Evolutionary conservation across 1,139 yeast species (phyloP), one percentile per base, ranked within the genome.

Genomic region (Geotrichum reessii): DNA sequence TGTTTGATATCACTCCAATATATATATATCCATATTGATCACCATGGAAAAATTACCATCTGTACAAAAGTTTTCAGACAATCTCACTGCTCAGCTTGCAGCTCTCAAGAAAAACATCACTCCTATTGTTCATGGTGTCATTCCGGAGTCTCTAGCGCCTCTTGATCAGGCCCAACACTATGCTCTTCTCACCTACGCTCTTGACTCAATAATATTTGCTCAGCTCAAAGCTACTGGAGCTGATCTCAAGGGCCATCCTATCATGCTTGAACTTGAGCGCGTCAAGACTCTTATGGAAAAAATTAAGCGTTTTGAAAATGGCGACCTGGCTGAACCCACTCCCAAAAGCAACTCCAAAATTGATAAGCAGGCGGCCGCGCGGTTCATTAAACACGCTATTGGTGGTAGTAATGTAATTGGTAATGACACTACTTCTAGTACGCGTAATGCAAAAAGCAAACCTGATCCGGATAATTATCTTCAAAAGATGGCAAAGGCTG

Each of bases 251-350:
- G 71, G 73, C 2, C 89, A 85, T 63, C 83, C 86, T 0, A 80
- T 90, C 5, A 82, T 84, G 84, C 76, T 77, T 27, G 97, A 91
- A 69, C 76, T 91, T 56, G 78, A 77, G 24, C 77, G 95, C 63
- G 85, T 91, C 48, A 87, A 86, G 70, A 71, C 78, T 17, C 86
- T 85, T 66, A 86, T 89, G 85, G 79, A 78, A 48, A 78, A 85
- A 67, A 79, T 82, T 51, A 56, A 50, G 33, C 53, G 52, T 17
- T 55, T 52, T 22, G 37, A 56, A 19, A 50, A 19, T n/a, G 59
- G 48, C 42, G 47, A 14, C 14, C 62, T 66, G 25, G 60, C 12
- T 22, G 54, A 21, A 42, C 52, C 40, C 14, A 25, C 17, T 12
- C 33, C n/a, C 14, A 17, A n/a, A 44, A 50, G 31, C 14, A 27